phyloP scores from a whole-genome alignment of 192 early-diverging fungal species.

The Backusella liffmaniae region DNA sequence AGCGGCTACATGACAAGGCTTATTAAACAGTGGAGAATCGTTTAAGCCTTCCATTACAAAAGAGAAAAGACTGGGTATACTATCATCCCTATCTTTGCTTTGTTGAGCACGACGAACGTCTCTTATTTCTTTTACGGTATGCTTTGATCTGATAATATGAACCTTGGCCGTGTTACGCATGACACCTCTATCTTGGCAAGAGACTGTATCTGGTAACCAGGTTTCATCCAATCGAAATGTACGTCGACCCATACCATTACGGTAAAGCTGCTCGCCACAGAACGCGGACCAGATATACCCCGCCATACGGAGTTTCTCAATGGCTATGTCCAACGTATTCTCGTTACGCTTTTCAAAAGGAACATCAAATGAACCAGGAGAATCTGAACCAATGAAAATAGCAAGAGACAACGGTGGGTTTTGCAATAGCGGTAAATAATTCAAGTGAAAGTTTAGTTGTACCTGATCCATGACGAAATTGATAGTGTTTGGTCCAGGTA shows the following conservation, averaged over 20 bases:
- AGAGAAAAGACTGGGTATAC: slow-evolving; percentile 44
- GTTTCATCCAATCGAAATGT: slow-evolving; percentile 64
- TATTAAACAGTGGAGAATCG: slow-evolving; percentile 42
- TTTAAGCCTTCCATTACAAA: slow-evolving; percentile 49
- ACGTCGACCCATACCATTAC: slow-evolving; percentile 67
- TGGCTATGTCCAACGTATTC: slow-evolving; percentile 49
- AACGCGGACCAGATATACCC: slow-evolving; percentile 77
- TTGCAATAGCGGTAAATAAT: slow-evolving; percentile 48
- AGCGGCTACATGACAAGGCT: slow-evolving; percentile 47
- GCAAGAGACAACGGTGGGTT: slow-evolving; percentile 59
- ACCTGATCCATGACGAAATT: slow-evolving; percentile 40
- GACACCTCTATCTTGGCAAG: slow-evolving; percentile 36
- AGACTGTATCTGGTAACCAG: slow-evolving; percentile 52
- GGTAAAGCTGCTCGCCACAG: slow-evolving; percentile 66
- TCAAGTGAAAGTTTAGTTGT: slow-evolving; percentile 39
- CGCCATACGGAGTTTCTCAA: slow-evolving; percentile 56
- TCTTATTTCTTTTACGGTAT: slow-evolving; percentile 52
- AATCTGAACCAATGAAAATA: slow-evolving; percentile 58
- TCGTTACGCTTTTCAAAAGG: slow-evolving; percentile 50
- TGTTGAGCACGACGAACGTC: slow-evolving; percentile 62
- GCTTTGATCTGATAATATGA: slow-evolving; percentile 47
- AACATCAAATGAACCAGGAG: slow-evolving; percentile 55
- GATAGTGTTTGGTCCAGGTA: slow-evolving; percentile 54
- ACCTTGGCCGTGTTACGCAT: slow-evolving; percentile 55
- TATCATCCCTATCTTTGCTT: slow-evolving; percentile 30